A percentile compares a stretch with the other conserved stretches of the same genome.
phyloP scores from a whole-genome alignment of 106 monocot species.

The Apostasia ramifera region DNA sequence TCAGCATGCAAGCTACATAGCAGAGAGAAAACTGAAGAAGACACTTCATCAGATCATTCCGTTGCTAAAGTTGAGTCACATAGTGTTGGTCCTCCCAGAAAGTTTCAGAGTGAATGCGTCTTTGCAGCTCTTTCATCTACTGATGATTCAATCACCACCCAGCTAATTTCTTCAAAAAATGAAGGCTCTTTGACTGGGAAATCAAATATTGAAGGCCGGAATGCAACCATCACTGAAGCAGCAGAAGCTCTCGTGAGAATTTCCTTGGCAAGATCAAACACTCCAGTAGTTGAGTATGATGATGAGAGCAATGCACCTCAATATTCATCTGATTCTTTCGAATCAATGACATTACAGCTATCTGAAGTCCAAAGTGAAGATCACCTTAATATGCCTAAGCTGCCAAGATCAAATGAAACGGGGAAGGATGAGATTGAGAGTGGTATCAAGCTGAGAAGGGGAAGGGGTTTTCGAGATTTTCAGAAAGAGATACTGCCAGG shows the following conservation, averaged over 20 bases:
- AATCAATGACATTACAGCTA: slow-evolving; percentile 35
- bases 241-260: not conserved
- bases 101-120: too few species aligned
- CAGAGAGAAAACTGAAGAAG: too few species aligned
- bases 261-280: not conserved
- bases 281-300: not conserved
- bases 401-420: slow-evolving; percentile 7
- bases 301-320: not conserved
- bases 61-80: too few species aligned
- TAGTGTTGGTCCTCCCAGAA: too few species aligned
- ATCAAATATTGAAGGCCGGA: not conserved
- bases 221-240: not conserved
- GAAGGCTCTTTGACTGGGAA: not conserved
- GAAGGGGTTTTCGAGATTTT: slow-evolving; percentile 60
- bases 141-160: not conserved
- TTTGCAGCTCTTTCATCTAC: not conserved
- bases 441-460: slow-evolving; percentile 39
- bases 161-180: not conserved
- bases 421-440: not conserved
- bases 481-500: slow-evolving; percentile 80
- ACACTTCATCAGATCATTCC: too few species aligned
- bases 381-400: slow-evolving; percentile 5
- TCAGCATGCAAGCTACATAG: not conserved
- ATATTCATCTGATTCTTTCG: slow-evolving; percentile 61
- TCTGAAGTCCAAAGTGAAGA: slow-evolving; percentile 30